Base-by-base conservation (phyloP, 2,329 filamentous ascomycete species). In the Aspergillus sergii region DNA sequence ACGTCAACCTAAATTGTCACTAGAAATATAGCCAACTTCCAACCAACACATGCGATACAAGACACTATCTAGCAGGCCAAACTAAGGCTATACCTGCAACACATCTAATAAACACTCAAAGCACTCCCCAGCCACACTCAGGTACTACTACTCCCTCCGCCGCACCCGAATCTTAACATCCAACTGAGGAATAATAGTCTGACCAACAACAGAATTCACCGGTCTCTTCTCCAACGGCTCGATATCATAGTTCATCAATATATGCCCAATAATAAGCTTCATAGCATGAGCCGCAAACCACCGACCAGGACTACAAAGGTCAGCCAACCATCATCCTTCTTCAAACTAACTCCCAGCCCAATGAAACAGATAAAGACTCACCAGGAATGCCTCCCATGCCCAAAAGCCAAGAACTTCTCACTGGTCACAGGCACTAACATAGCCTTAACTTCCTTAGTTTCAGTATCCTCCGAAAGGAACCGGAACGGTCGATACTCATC, bases 361-460 rank as follows among this genome's bases (percentile, higher is more conserved):
- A 51, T 11, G 3, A 2, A 12, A 2, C 1, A 14, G 7, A 32
- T 41, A 30, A 30, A 4, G 6, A 34, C 48, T 32, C 2, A 51
- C 48, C 48, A 51, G 7, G 48, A 51, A 21, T 51, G 48, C 10
- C 16, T 4, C 19, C 48, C 48, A 32, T 51, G 48, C 0, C 48
- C 48, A 51, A 51, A 51, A 2, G 48, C 48, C 48, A 51, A 32
- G 28, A 32, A 51, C 28, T 23, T 32, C 28, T 51, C 48, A 51
- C 48, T 51, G 4, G 48, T 51, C 9, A n/a, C 19, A 16, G 48
- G 28, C 1, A 51, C 16, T 9, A 32, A 4, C 19, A 34, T 10
- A 9, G n/a, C 19, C 5, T 51, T 51, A 0, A 2, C 2, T 19
- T 51, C n/a, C 16, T 12, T 7, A 5, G 23, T 23, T n/a, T n/a